phyloP scores from a whole-genome alignment of 192 early-diverging fungal species.

The Coemansia sp. region DNA sequence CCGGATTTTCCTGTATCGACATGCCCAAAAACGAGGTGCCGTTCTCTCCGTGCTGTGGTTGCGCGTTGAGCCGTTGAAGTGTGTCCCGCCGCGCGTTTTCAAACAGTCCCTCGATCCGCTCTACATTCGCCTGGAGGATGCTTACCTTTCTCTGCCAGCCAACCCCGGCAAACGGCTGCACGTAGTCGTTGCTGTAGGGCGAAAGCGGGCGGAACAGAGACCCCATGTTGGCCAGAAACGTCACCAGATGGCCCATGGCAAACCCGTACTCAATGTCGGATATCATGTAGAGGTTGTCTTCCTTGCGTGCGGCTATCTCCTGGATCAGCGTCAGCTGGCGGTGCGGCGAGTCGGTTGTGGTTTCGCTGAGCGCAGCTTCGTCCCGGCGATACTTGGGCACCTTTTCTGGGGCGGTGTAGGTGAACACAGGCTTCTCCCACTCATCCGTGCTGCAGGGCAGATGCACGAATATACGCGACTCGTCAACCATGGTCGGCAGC shows the following conservation, averaged over 20 bases:
- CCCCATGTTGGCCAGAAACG: slow-evolving; percentile 50
- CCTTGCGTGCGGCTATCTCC: slow-evolving; percentile 41
- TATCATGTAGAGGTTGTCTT: slow-evolving; percentile 46
- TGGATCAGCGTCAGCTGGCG: slow-evolving; percentile 20
- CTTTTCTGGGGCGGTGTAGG: slow-evolving; percentile 33
- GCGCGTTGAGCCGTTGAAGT: slow-evolving; percentile 24
- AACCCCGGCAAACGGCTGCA: slow-evolving; percentile 32
- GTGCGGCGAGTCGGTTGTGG: slow-evolving; percentile 23
- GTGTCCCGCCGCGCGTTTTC: slow-evolving; percentile 43
- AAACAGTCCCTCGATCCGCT: slow-evolving; percentile 44
- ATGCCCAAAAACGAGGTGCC: not conserved
- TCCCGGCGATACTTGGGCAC: slow-evolving; percentile 44
- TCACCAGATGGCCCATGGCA: slow-evolving; percentile 53
- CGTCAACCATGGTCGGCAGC: slow-evolving; percentile 50
- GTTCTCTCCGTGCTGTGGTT: not conserved
- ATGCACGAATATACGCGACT: slow-evolving; percentile 50
- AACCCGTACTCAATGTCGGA: slow-evolving; percentile 56
- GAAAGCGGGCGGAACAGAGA: slow-evolving; percentile 48
- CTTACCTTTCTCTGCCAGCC: slow-evolving; percentile 31
- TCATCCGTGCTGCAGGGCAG: slow-evolving; percentile 42
- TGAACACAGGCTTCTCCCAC: slow-evolving; percentile 51
- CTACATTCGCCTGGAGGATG: slow-evolving; percentile 37
- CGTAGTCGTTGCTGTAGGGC: slow-evolving; percentile 54
- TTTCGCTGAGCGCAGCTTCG: slow-evolving; percentile 21
- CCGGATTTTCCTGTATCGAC: not conserved